These are phyloP conservation scores for Aspergillus awamori DNA, from an alignment of 2,329 filamentous ascomycete genomes.

Conservation along the genomic window DNA sequence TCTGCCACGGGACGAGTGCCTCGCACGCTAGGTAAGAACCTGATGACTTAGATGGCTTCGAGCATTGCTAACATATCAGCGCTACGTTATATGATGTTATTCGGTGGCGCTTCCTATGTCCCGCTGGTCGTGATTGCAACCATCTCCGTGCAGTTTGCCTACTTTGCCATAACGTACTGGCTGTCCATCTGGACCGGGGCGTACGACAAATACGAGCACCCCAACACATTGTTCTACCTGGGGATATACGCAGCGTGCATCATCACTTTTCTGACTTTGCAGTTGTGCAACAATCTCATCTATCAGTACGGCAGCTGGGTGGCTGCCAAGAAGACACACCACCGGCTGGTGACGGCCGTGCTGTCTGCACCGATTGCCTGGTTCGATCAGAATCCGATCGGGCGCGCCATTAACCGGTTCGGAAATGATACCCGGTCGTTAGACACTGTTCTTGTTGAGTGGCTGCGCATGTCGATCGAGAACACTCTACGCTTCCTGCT, in stretches of 20 bases:
- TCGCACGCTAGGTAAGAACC: conserved; percentile 25
- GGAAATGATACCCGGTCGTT: conserved; percentile 61
- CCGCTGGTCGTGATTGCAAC: conserved; percentile 23
- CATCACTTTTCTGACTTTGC: conserved; percentile 34
- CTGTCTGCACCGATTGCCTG: conserved; percentile 60
- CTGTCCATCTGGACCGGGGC: conserved; percentile 34
- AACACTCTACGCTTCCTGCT: conserved; percentile 49
- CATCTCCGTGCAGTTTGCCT: conserved; percentile 28
- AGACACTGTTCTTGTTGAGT: conserved; percentile 52
- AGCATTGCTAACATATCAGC: conserved; percentile 14
- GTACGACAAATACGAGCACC: conserved; percentile 22
- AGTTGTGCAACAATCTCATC: conserved; percentile 33
- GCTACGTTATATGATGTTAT: conserved; percentile 30
- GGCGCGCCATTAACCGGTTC: conserved; percentile 52
- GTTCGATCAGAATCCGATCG: conserved; percentile 59
- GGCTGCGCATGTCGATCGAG: conserved; percentile 43
- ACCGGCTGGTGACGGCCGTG: conserved; percentile 55
- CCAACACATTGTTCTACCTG: conserved; percentile 51
- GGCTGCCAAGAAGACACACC: conserved; percentile 58
- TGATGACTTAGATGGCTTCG: neutral
- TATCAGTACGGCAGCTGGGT: conserved; percentile 61
- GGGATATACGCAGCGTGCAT: conserved; percentile 56
- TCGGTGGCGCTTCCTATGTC: conserved; percentile 30
- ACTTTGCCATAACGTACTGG: conserved; percentile 35
- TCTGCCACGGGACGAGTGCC: conserved; percentile 28